A percentile compares a stretch with the other conserved stretches of the same genome.
Conservation (phyloP, 2,329 filamentous ascomycete species). For the Stemphylium beticola region DNA sequence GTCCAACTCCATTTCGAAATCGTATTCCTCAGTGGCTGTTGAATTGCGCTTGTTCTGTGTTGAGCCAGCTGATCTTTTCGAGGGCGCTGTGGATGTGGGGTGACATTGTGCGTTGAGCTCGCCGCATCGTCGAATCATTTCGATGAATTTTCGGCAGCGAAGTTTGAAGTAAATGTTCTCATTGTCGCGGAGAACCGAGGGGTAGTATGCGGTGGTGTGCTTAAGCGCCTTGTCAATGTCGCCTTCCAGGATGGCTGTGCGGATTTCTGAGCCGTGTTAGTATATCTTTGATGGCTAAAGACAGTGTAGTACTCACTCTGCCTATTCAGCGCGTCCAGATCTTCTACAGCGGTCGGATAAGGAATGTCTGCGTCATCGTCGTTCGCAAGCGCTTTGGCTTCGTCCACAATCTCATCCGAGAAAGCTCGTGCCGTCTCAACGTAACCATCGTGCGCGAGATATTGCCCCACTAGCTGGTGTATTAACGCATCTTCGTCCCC, state of each 20-base stretch:
- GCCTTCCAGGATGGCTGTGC: constrained; percentile 84
- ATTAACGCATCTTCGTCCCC: constrained; percentile 78
- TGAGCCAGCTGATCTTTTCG: constrained; percentile 37
- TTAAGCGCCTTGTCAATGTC: constrained; percentile 92
- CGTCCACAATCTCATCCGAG: constrained; percentile 76
- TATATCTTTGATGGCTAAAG: not conserved
- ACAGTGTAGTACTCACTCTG: constrained; percentile 67
- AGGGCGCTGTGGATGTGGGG: constrained; percentile 31
- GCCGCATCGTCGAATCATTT: constrained; percentile 67
- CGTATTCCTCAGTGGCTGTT: constrained; percentile 54
- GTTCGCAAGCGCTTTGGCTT: constrained; percentile 72
- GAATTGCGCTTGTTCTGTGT: constrained; percentile 44
- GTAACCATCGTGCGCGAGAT: constrained; percentile 92
- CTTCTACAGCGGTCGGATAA: constrained; percentile 74
- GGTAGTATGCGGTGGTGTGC: constrained; percentile 78
- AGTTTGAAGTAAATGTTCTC: constrained; percentile 87
- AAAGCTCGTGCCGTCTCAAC: constrained; percentile 92
- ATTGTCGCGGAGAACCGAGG: constrained; percentile 78
- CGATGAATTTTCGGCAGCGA: constrained; percentile 89
- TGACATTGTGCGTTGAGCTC: constrained; percentile 49
- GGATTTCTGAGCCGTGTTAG: constrained; percentile 69
- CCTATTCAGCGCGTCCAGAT: constrained; percentile 83
- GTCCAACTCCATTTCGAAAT: constrained; percentile 65
- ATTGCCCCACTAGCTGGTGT: constrained; percentile 84
- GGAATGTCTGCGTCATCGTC: constrained; percentile 57